Percentiles rank a stretch among this genome's conserved stretches.
Conservation (phyloP, 371 early-diverging fungal genomes). For the Blakeslea trispora region DNA sequence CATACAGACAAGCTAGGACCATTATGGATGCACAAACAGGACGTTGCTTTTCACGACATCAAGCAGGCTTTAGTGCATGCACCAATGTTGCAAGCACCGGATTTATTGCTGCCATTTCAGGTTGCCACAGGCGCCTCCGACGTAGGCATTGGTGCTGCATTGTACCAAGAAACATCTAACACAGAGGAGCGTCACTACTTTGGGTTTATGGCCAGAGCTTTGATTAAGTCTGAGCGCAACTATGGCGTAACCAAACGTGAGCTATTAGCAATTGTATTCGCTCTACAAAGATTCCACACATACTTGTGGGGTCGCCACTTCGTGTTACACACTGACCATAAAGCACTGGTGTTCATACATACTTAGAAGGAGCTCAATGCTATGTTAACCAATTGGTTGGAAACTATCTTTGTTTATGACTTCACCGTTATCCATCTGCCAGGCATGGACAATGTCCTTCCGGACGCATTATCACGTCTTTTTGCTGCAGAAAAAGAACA, state of each 20-base stretch:
- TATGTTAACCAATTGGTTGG: constrained; percentile 29
- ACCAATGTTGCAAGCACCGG: no score
- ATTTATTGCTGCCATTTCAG: no score
- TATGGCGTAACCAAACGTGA: constrained; percentile 6
- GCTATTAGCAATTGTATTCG: constrained; percentile 18
- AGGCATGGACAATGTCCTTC: constrained; percentile 23
- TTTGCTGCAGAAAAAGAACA: background rate
- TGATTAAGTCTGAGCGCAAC: background rate
- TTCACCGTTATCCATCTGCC: constrained; percentile 28
- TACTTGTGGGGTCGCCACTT: constrained; percentile 32
- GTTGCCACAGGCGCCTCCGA: no score
- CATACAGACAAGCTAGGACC: no score
- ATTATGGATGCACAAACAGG: no score
- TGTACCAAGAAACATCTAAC: no score
- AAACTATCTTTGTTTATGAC: constrained; percentile 20
- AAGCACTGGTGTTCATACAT: constrained; percentile 19
- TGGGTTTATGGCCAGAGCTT: no score
- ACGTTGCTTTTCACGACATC: no score
- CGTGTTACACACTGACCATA: constrained; percentile 24
- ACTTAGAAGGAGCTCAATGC: constrained; percentile 21
- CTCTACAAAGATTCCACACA: constrained; percentile 29
- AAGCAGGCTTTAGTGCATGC: no score
- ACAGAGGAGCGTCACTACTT: no score
- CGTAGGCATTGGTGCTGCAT: no score
- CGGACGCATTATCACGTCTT: constrained; percentile 24